Percentiles rank a stretch among this genome's conserved stretches.
Evolutionary conservation across 495 filamentous ascomycete species (phyloP).

Genomic region (Thozetella sp.): DNA sequence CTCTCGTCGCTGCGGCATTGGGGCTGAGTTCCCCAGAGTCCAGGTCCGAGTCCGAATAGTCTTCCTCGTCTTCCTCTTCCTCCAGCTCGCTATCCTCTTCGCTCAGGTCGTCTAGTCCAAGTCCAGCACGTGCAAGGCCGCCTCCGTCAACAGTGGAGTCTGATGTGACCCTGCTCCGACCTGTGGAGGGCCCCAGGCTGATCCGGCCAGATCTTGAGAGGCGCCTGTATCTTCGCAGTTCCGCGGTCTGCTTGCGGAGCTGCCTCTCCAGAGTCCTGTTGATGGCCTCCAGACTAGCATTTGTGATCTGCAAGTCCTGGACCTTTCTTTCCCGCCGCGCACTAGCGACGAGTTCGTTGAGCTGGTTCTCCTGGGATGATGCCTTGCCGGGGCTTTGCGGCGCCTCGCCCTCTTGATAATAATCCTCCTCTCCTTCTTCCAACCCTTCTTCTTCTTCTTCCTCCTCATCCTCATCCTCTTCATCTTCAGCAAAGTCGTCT

Average conservation of each 20-base stretch:
- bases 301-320: slow-evolving; percentile 96
- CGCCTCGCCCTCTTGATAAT: slow-evolving; percentile 25
- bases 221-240: slow-evolving; percentile 81
- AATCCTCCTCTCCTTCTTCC: slow-evolving; percentile 23
- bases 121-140: slow-evolving; percentile 22
- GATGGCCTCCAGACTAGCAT: slow-evolving; percentile 94
- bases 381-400: slow-evolving; percentile 55
- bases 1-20: slow-evolving; percentile 38
- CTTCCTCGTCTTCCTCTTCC: slow-evolving; percentile 41
- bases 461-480: slow-evolving; percentile 12
- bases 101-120: slow-evolving; percentile 50
- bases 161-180: slow-evolving; percentile 18
- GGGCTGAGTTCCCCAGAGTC: slow-evolving; percentile 49
- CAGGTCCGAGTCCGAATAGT: slow-evolving; percentile 38
- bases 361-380: slow-evolving; percentile 46
- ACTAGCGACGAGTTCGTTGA: slow-evolving; percentile 73
- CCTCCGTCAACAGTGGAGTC: slow-evolving; percentile 27
- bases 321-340: slow-evolving; percentile 93
- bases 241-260: slow-evolving; percentile 86
- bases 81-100: slow-evolving; percentile 45
- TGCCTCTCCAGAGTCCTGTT: slow-evolving; percentile 91
- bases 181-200: slow-evolving; percentile 39
- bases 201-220: slow-evolving; percentile 77
- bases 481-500: slow-evolving; percentile 43
- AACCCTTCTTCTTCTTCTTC: slow-evolving; percentile 7